Conservation (phyloP, 225 moss, liverwort and hornwort genomes). For the Sphagnum contortum region DNA sequence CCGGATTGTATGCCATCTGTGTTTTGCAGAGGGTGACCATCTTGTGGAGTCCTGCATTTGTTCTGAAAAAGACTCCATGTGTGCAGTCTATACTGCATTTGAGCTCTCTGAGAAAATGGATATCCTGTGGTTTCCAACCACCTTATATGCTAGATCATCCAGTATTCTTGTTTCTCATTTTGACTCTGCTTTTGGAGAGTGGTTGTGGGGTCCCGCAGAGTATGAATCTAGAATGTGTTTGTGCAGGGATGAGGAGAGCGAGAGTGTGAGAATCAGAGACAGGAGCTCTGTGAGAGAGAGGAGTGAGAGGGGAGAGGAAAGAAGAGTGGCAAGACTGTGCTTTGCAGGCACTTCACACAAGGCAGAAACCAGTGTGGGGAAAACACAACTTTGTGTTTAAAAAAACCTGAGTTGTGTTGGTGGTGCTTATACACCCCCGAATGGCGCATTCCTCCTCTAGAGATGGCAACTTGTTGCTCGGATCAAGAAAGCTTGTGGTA, state of each 20-base stretch:
- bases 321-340: constrained; percentile 72
- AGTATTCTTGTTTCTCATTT: constrained; percentile 38
- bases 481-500: constrained; percentile 71
- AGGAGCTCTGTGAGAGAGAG: constrained; percentile 67
- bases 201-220: constrained; percentile 58
- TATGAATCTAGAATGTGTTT: constrained; percentile 76
- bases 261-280: constrained; percentile 50
- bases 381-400: no score
- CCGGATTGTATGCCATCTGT: no score
- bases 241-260: constrained; percentile 82
- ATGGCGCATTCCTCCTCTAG: constrained; percentile 55
- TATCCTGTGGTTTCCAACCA: constrained; percentile 5
- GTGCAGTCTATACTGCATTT: no score
- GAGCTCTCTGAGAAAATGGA: no score
- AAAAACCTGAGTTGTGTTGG: no score
- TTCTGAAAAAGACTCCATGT: no score
- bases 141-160: constrained; percentile 33
- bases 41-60: no score
- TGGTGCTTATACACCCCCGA: not conserved
- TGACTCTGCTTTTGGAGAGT: constrained; percentile 53
- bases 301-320: constrained; percentile 78
- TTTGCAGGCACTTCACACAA: constrained; percentile 41
- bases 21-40: no score
- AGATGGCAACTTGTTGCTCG: constrained; percentile 55
- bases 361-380: no score